Evolutionary conservation across 306 rosid species (phyloP).

Genomic region (Fragaria vesca): DNA sequence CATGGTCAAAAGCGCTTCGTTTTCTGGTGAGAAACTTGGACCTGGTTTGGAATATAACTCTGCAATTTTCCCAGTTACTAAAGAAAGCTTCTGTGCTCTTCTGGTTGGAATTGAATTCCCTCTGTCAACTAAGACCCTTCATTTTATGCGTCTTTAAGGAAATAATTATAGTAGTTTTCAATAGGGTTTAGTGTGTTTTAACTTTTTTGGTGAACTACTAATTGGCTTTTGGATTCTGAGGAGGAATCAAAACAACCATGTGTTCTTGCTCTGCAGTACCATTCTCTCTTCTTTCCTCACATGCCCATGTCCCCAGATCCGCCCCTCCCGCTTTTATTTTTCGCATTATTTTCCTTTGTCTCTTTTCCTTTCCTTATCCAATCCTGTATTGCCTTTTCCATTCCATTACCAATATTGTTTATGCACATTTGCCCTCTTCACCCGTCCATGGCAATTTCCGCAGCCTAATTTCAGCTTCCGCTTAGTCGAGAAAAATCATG

Average conservation of each 20-base stretch:
- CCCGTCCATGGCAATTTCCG: neutral
- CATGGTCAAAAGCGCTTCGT: neutral
- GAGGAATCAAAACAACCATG: constrained; percentile 48
- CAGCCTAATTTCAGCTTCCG: neutral
- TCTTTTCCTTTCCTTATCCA: constrained; percentile 35
- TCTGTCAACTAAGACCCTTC: neutral
- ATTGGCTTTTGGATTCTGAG: constrained; percentile 27
- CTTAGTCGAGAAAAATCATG: neutral
- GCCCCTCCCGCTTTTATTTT: constrained; percentile 40
- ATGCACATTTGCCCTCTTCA: neutral
- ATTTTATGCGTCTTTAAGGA: neutral
- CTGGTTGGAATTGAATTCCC: constrained; percentile 7
- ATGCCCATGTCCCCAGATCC: constrained; percentile 76
- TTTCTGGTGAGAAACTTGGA: neutral
- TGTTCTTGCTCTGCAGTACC: constrained; percentile 40
- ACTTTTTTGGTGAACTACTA: constrained; percentile 8
- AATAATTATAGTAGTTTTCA: neutral
- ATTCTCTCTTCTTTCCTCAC: constrained; percentile 53
- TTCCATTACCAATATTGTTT: constrained; percentile 8
- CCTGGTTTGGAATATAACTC: neutral
- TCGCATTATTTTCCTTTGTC: constrained; percentile 41
- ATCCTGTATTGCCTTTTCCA: constrained; percentile 28
- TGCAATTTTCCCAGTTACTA: neutral
- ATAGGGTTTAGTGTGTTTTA: neutral
- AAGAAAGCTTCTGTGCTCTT: neutral